Percentiles rank a stretch among this genome's conserved stretches.
Evolutionary conservation across 2,329 filamentous ascomycete species (phyloP).

Genomic region (Epichloe festucae): DNA sequence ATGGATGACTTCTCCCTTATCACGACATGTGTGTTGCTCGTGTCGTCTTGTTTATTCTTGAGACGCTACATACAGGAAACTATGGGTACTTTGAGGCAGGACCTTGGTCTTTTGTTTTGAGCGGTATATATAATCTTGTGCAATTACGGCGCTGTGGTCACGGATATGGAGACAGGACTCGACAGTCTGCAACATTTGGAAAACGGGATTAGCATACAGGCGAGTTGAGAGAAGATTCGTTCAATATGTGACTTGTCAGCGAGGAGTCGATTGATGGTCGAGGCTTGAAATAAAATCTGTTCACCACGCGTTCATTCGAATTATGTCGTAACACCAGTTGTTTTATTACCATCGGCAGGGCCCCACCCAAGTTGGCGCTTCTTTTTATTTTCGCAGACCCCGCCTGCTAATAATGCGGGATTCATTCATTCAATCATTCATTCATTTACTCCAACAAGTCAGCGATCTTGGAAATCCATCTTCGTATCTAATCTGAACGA

Average conservation of each 20-base stretch:
- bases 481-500: background rate
- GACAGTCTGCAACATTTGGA: slow-evolving; percentile 3
- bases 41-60: background rate
- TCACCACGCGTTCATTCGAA: background rate
- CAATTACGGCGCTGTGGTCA: background rate
- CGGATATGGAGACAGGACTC: background rate
- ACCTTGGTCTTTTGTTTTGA: background rate
- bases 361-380: background rate
- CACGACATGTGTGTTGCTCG: background rate
- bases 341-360: background rate
- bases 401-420: background rate
- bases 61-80: background rate
- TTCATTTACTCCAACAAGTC: background rate
- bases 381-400: background rate
- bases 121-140: background rate
- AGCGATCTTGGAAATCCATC: background rate
- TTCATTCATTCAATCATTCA: background rate
- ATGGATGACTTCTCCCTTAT: background rate
- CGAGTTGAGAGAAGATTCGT: background rate
- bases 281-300: background rate
- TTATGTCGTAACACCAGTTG: no score
- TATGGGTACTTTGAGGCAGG: background rate
- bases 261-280: slow-evolving; percentile 5
- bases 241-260: slow-evolving; percentile 6
- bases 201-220: slow-evolving; percentile 1